These are phyloP conservation scores for Schizochytrium sp. DNA, from an alignment of 108 stramenopile genomes.

Conservation along the genomic window DNA sequence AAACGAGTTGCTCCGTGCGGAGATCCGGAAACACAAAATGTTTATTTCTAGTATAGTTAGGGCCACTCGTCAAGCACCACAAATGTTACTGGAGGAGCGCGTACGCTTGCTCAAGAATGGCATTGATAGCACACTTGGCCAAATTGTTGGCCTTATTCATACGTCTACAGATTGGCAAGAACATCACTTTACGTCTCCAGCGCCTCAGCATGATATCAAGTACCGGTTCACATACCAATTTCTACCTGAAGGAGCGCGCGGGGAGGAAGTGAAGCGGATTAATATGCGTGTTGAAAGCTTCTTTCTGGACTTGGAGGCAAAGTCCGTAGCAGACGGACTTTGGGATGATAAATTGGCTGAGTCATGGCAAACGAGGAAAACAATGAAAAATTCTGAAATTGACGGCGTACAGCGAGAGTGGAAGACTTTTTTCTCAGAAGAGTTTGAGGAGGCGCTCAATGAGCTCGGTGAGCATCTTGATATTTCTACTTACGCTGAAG, in stretches of 20 bases:
- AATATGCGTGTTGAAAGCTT: neutral
- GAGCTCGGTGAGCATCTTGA: slow-evolving; percentile 3
- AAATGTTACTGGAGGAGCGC: slow-evolving; percentile 31
- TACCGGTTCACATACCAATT: neutral
- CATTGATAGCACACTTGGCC: slow-evolving; percentile 2
- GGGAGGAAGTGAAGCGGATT: neutral
- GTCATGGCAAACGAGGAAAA: neutral
- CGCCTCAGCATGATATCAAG: neutral
- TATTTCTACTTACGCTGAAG: neutral
- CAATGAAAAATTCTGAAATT: neutral
- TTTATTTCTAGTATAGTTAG: slow-evolving; percentile 3
- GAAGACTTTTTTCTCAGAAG: neutral
- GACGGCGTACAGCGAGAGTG: neutral
- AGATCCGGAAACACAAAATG: slow-evolving; percentile 61
- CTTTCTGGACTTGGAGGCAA: neutral
- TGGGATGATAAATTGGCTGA: neutral
- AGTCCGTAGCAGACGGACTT: neutral
- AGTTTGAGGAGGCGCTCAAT: neutral
- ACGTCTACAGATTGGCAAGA: slow-evolving; percentile 13
- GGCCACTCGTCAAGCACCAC: neutral
- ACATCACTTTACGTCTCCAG: neutral
- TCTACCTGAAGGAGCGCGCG: slow-evolving; percentile 7
- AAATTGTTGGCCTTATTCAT: slow-evolving; percentile 8
- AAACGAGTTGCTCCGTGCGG: slow-evolving; percentile 36
- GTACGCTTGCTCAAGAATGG: slow-evolving; percentile 10